phyloP scores from a whole-genome alignment of 129 eudicot species.

The Lonicera japonica region DNA sequence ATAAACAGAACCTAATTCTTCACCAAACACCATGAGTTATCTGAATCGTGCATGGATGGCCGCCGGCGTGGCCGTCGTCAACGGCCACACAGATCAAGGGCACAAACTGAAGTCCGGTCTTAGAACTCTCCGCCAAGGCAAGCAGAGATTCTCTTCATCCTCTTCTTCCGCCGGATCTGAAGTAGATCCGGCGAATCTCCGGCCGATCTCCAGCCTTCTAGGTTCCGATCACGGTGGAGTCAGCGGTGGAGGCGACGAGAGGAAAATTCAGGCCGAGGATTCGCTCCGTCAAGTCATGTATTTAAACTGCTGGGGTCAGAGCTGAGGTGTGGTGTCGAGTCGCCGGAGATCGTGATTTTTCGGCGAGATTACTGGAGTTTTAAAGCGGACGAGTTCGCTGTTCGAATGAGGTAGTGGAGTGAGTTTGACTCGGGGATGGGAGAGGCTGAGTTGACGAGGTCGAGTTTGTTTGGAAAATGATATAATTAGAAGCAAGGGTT shows the following conservation, averaged over 20 bases:
- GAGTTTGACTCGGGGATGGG: constrained; percentile 24
- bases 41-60: constrained; percentile 38
- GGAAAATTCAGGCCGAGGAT: constrained; percentile 33
- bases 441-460: not conserved
- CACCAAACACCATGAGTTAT: constrained; percentile 16
- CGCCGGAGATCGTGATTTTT: not conserved
- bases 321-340: constrained; percentile 14
- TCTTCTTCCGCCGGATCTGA: constrained; percentile 21
- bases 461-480: not conserved
- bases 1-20: not conserved
- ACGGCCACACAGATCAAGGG: constrained; percentile 49
- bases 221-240: constrained; percentile 28
- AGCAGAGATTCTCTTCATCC: constrained; percentile 31
- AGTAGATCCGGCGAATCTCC: constrained; percentile 28
- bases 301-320: constrained; percentile 53
- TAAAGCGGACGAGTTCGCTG: not conserved
- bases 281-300: constrained; percentile 56
- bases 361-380: not conserved
- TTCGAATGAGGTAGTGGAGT: constrained; percentile 16
- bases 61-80: constrained; percentile 37
- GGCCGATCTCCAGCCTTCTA: constrained; percentile 26
- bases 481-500: not conserved
- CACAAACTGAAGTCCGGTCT: constrained; percentile 38
- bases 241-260: constrained; percentile 16
- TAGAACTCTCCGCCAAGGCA: constrained; percentile 32